These are phyloP conservation scores for Calvatia gigantea DNA, from an alignment of 768 basidiomycete genomes.

Conservation along the genomic window DNA sequence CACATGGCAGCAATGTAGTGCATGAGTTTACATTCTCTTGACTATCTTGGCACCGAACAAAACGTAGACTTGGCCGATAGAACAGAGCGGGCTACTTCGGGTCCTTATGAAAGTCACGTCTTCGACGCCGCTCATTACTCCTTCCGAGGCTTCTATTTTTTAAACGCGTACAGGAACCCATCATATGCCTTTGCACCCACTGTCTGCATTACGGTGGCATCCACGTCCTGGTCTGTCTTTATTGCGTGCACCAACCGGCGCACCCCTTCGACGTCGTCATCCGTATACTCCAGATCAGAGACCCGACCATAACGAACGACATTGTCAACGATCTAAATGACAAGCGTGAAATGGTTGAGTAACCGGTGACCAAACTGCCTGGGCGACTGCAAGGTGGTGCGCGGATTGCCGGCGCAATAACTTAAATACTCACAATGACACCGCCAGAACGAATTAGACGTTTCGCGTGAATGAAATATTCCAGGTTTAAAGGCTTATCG, in stretches of 20 bases:
- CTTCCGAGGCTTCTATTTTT: slow-evolving; percentile 23
- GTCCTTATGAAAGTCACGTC: too few relatives aligned
- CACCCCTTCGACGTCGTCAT: slow-evolving; percentile 40
- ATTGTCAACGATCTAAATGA: slow-evolving; percentile 55
- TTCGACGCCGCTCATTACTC: not conserved
- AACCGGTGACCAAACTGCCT: too few relatives aligned
- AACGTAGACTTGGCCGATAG: too few relatives aligned
- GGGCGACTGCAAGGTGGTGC: too few relatives aligned
- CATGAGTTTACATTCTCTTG: too few relatives aligned
- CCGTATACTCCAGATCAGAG: slow-evolving; percentile 33
- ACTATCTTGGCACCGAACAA: too few relatives aligned
- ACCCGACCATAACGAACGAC: slow-evolving; percentile 50
- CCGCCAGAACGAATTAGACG: slow-evolving; percentile 57
- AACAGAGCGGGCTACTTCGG: too few relatives aligned
- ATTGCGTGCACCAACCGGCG: slow-evolving; percentile 41
- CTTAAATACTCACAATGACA: slow-evolving; percentile 47
- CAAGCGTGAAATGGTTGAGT: not conserved
- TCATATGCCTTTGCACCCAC: slow-evolving; percentile 52
- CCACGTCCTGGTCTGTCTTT: slow-evolving; percentile 47
- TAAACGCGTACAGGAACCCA: slow-evolving; percentile 48
- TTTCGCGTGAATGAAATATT: slow-evolving; percentile 60
- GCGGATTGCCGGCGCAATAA: too few relatives aligned
- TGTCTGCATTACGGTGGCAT: slow-evolving; percentile 47
- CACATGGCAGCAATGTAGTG: too few relatives aligned
- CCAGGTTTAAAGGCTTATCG: slow-evolving; percentile 53